Conservation (phyloP, 2,329 filamentous ascomycete species). For the Canariomyces notabilis region DNA sequence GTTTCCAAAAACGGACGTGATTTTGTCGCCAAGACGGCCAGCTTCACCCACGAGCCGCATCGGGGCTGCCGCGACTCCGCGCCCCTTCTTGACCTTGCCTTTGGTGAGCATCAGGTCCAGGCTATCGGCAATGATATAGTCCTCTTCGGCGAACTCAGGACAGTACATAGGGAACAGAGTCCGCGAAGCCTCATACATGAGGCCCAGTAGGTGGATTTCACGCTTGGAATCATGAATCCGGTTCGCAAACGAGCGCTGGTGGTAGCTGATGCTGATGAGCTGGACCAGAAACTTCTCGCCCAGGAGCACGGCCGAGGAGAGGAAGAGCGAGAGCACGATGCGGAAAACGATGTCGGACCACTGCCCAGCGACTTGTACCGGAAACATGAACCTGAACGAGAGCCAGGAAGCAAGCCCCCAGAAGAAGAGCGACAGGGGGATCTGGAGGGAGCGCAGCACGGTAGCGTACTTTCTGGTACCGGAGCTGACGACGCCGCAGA, state of each 20-base stretch:
- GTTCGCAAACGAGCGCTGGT: conserved; percentile 75
- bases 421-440: conserved; percentile 63
- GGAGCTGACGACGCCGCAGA: conserved; percentile 63
- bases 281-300: conserved; percentile 76
- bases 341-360: conserved; percentile 59
- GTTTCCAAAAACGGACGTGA: conserved; percentile 89
- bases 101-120: conserved; percentile 63
- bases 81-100: conserved; percentile 41
- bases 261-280: conserved; percentile 79
- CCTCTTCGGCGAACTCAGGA: conserved; percentile 83
- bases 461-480: conserved; percentile 67
- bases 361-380: conserved; percentile 33
- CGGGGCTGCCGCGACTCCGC: conserved; percentile 63
- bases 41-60: conserved; percentile 73
- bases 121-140: conserved; percentile 84
- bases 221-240: conserved; percentile 87
- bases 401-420: conserved; percentile 61
- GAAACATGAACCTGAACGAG: conserved; percentile 56
- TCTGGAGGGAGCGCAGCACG: conserved; percentile 58
- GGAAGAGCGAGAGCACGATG: conserved; percentile 61
- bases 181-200: conserved; percentile 87
- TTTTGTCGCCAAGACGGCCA: conserved; percentile 82
- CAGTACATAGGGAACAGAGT: conserved; percentile 90
- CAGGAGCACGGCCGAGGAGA: conserved; percentile 65
- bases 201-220: conserved; percentile 72